Evolutionary conservation across 345 rosid species (phyloP).

Genomic region (Hibiscus tridactylites): DNA sequence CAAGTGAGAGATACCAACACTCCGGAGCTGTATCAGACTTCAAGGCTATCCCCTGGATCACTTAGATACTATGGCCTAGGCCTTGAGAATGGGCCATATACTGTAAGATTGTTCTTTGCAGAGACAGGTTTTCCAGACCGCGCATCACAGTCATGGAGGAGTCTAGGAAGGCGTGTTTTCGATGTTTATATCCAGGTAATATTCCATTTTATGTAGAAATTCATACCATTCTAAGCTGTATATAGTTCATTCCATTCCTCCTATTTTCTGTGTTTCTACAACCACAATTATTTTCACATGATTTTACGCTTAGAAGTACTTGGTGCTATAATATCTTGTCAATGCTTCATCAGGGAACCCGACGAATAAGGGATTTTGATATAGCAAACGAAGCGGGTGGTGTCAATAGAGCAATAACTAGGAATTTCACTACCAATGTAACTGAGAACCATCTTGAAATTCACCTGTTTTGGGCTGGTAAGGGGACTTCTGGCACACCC

Average conservation of each 20-base stretch:
- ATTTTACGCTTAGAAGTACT: conserved; percentile 6
- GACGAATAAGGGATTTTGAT: conserved; percentile 24
- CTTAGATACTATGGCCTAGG: conserved; percentile 39
- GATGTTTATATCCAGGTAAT: conserved; percentile 45
- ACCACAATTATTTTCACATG: not conserved
- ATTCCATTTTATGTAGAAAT: not conserved
- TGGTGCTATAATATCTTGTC: not conserved
- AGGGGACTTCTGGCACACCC: conserved; percentile 56
- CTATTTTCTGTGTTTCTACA: not conserved
- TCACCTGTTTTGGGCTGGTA: conserved; percentile 70
- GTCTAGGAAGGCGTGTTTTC: conserved; percentile 40
- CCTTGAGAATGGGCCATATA: conserved; percentile 15
- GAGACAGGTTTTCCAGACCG: conserved; percentile 35
- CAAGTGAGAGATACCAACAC: conserved; percentile 31
- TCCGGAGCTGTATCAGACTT: conserved; percentile 35
- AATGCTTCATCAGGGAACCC: conserved; percentile 26
- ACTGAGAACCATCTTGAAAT: conserved; percentile 45
- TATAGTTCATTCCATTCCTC: not conserved
- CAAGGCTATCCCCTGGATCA: conserved; percentile 32
- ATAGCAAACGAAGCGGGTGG: conserved; percentile 32
- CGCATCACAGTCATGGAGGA: conserved; percentile 27
- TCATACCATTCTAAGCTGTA: not conserved
- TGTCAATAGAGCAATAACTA: conserved; percentile 16
- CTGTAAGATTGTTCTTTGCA: conserved; percentile 37
- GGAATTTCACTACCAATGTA: conserved; percentile 32